A percentile compares a stretch with the other conserved stretches of the same genome.
phyloP scores from a whole-genome alignment of 805 yeast species.

The Blastobotrys terrestris region DNA sequence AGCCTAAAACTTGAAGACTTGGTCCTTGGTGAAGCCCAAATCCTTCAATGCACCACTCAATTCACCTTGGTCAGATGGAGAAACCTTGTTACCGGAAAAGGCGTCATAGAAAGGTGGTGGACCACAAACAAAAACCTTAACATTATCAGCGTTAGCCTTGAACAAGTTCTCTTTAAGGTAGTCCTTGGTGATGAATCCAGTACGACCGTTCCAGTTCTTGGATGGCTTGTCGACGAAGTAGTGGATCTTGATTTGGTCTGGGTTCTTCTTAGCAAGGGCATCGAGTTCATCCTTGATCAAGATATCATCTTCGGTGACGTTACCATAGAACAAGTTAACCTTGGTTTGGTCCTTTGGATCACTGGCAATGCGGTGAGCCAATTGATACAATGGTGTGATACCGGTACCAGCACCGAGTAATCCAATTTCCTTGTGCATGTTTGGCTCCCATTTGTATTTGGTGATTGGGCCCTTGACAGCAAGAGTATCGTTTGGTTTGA shows the following conservation, averaged over 20 bases:
- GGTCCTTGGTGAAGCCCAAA: slow-evolving; percentile 78
- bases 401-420: slow-evolving; percentile 96
- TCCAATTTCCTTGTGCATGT: slow-evolving; percentile 71
- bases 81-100: slow-evolving; percentile 74
- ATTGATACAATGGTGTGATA: slow-evolving; percentile 91
- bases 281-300: slow-evolving; percentile 76
- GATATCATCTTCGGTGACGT: slow-evolving; percentile 70
- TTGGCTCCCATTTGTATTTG: slow-evolving; percentile 88
- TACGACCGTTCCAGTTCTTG: slow-evolving; percentile 47
- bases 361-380: slow-evolving; percentile 65
- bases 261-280: slow-evolving; percentile 52
- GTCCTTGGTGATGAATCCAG: slow-evolving; percentile 77
- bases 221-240: slow-evolving; percentile 71
- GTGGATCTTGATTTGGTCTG: slow-evolving; percentile 69
- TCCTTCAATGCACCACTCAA: slow-evolving; percentile 82
- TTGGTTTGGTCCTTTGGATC: slow-evolving; percentile 87
- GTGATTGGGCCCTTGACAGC: slow-evolving; percentile 90
- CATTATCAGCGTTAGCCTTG: slow-evolving; percentile 55
- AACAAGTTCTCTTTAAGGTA: slow-evolving; percentile 57
- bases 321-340: slow-evolving; percentile 77
- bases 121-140: slow-evolving; percentile 86
- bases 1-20: slow-evolving; percentile 77
- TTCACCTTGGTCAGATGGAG: slow-evolving; percentile 94
- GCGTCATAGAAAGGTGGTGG: slow-evolving; percentile 90
- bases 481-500: slow-evolving; percentile 74